Base-by-base conservation (phyloP, 164 flowering plant genomes). In the Nymphaea thermarum region DNA sequence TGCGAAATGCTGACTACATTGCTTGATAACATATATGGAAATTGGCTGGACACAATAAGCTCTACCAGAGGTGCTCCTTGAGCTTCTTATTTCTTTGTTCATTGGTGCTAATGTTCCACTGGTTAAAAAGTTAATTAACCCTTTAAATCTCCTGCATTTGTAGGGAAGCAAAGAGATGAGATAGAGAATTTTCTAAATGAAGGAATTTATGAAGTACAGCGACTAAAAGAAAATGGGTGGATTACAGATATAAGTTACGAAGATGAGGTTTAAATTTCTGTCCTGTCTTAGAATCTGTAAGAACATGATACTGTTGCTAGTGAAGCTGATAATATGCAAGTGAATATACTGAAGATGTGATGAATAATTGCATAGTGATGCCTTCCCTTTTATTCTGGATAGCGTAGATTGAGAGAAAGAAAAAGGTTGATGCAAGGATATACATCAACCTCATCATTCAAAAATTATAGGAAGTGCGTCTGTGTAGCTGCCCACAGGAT, bases 1-100 rank as follows among this genome's bases (percentile, higher is more conserved):
- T 84, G 93, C 73, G 96, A 89, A 80, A 91, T 93, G 98, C 78
- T 93, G 76, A 86, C 91, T 68, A 71, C 84, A 67, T 70, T 93
- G 79, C 96, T 93, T 68, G 96, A 93, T 74, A 91, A 89, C 73
- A 89, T 93, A 5, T 85, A 89, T 72, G 86, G 78, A n/a, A 86
- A 85, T 78, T 93, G 98, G 98, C 73, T 91, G 69, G 90, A 87
- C 65, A 77, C 72, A 66, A 72, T 93, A 75, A 83, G 93, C 65
- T 70, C 76, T 41, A 65, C 79, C 43, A 80, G 78, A 85, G 98
- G 97, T 93, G 67, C 62, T 65, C 17, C 71, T 12, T 47, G 60
- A 44, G 18, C 44, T 47, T 12, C 55, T 47, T 7, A 2, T 6
- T 47, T 47, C 55, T 47, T 47, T 12, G 7, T 12, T 47, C 55